phyloP scores from a whole-genome alignment of 495 filamentous ascomycete species.

The Penicillium parvum region DNA sequence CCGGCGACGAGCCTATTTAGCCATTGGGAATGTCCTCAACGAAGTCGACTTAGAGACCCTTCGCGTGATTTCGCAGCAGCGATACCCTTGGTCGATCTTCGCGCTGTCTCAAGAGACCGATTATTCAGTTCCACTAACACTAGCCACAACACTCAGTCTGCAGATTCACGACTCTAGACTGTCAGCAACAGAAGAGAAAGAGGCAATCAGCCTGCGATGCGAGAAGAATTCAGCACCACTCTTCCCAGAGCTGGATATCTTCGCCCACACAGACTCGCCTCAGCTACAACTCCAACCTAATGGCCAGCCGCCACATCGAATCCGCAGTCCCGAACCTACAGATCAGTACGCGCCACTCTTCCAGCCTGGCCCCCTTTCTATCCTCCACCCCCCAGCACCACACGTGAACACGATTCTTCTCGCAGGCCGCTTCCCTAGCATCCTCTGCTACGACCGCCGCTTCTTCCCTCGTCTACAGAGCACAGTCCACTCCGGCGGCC shows the following conservation, averaged over 20 bases:
- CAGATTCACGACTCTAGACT: slow-evolving; percentile 78
- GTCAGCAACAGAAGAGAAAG: slow-evolving; percentile 38
- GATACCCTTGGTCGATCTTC: slow-evolving; percentile 79
- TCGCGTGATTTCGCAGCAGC: slow-evolving; percentile 62
- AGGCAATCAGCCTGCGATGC: slow-evolving; percentile 39
- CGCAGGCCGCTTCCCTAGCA: slow-evolving; percentile 84
- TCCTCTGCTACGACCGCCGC: slow-evolving; percentile 83
- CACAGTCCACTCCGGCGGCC: slow-evolving; percentile 78
- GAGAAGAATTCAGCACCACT: slow-evolving; percentile 29
- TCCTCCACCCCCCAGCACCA: slow-evolving; percentile 66
- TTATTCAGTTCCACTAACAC: slow-evolving; percentile 67
- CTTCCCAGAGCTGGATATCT: slow-evolving; percentile 30
- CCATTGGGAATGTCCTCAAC: slow-evolving; percentile 68
- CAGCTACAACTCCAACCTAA: slow-evolving; percentile 37
- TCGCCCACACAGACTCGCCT: slow-evolving; percentile 36
- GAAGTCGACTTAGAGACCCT: slow-evolving; percentile 82
- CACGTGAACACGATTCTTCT: slow-evolving; percentile 50
- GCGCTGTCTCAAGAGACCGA: slow-evolving; percentile 73
- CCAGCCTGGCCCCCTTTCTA: slow-evolving; percentile 76
- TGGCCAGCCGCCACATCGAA: slow-evolving; percentile 38
- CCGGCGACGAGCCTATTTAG: slow-evolving; percentile 70
- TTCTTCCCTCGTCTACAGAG: slow-evolving; percentile 74
- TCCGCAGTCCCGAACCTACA: slow-evolving; percentile 39
- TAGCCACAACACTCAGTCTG: slow-evolving; percentile 77
- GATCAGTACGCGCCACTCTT: slow-evolving; percentile 65